Percentiles rank a stretch among this genome's conserved stretches.
Evolutionary conservation across 2,329 filamentous ascomycete species (phyloP).

Genomic region (Paecilomyces sp.): DNA sequence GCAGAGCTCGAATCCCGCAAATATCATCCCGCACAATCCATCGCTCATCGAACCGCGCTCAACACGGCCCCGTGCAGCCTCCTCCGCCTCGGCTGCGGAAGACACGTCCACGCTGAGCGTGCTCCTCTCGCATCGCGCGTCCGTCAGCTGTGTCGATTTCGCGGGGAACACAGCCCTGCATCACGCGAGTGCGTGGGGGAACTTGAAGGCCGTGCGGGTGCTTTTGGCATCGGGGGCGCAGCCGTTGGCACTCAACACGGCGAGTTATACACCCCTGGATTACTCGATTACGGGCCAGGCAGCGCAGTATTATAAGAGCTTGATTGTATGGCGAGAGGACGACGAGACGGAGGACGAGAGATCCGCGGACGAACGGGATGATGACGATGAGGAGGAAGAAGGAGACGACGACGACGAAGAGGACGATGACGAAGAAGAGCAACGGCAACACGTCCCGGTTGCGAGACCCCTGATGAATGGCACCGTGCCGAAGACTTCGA

Average conservation of each 20-base stretch:
- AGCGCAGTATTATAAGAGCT: slow-evolving; percentile 73
- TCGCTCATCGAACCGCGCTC: background rate
- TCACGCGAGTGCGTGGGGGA: slow-evolving; percentile 76
- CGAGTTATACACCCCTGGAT: slow-evolving; percentile 75
- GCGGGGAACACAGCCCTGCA: slow-evolving; percentile 83
- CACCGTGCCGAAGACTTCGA: background rate
- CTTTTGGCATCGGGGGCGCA: slow-evolving; percentile 73
- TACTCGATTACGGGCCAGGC: slow-evolving; percentile 78
- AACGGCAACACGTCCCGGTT: background rate
- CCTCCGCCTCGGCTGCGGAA: slow-evolving; percentile 10
- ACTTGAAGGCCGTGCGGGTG: slow-evolving; percentile 68
- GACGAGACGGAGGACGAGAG: slow-evolving; percentile 40
- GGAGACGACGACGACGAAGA: background rate
- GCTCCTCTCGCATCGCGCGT: slow-evolving; percentile 23
- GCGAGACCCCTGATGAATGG: background rate
- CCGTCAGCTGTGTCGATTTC: slow-evolving; percentile 54
- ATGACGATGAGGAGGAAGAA: background rate
- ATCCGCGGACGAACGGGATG: background rate
- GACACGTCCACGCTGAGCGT: slow-evolving; percentile 19
- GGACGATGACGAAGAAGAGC: background rate
- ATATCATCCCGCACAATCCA: slow-evolving; percentile 3
- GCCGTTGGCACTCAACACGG: slow-evolving; percentile 62
- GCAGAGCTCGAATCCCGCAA: slow-evolving; percentile 14
- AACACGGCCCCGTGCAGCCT: background rate
- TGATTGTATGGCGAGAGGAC: slow-evolving; percentile 41